A percentile compares a stretch with the other conserved stretches of the same genome.
Evolutionary conservation across 2,329 filamentous ascomycete genomes (phyloP).

Genomic region (Paraphaeosphaeria sporulosa): DNA sequence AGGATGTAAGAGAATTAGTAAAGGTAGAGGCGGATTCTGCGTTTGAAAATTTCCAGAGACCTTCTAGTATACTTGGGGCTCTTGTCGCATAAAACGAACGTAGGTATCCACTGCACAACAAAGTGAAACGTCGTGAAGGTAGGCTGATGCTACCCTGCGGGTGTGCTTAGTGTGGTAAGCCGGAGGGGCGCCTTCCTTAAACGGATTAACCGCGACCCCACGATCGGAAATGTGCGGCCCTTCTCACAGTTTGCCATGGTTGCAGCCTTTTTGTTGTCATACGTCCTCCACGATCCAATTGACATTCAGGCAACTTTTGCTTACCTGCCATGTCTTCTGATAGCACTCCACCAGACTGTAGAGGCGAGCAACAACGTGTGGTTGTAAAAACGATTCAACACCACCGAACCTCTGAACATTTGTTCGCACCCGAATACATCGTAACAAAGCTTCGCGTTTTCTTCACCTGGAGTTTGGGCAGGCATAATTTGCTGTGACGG

Average conservation of each 20-base stretch:
- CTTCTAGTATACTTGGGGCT: not conserved
- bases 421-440: too few species aligned
- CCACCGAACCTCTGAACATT: not conserved
- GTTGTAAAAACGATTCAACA: not conserved
- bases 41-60: not conserved
- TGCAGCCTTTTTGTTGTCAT: not conserved
- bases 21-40: not conserved
- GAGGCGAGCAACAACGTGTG: not conserved
- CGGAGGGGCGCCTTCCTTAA: constrained; percentile 5
- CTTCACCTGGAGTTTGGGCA: not conserved
- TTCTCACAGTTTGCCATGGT: not conserved
- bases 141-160: constrained; percentile 10
- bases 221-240: not conserved
- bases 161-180: constrained; percentile 5
- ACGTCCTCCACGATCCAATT: not conserved
- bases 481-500: not conserved
- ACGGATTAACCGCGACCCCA: constrained; percentile 1
- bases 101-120: not conserved
- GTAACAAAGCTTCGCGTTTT: too few species aligned
- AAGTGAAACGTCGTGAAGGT: not conserved
- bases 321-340: not conserved
- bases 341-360: not conserved
- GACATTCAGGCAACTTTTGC: not conserved
- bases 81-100: not conserved
- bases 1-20: not conserved